Percentiles rank a stretch among this genome's conserved stretches.
These are phyloP conservation scores for Flagelloscypha sp. DNA, from an alignment of 768 basidiomycete genomes.

Conservation along the genomic window DNA sequence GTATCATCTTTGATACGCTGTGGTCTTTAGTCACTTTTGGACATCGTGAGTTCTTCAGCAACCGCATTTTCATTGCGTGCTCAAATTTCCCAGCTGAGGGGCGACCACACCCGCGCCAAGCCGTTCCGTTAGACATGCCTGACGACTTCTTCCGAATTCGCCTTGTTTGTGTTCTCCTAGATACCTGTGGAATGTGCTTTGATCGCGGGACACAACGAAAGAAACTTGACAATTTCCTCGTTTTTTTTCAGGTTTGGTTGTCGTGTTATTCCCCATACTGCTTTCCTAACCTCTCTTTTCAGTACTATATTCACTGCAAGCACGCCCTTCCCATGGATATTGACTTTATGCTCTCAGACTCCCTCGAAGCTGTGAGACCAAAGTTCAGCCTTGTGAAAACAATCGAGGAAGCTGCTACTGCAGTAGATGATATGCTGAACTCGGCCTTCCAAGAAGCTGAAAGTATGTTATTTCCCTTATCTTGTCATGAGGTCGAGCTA, in stretches of 20 bases:
- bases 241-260: constrained; percentile 78
- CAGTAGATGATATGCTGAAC: constrained; percentile 86
- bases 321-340: constrained; percentile 91
- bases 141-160: constrained; percentile 96
- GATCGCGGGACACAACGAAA: constrained; percentile 87
- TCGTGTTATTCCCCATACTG: constrained; percentile 2
- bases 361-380: constrained; percentile 87
- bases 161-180: constrained; percentile 84
- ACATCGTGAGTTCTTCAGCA: constrained; percentile 62
- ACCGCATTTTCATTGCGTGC: background rate
- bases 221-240: constrained; percentile 87
- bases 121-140: constrained; percentile 76
- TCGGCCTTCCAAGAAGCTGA: constrained; percentile 53
- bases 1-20: constrained; percentile 85
- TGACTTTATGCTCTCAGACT: constrained; percentile 94
- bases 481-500: constrained; percentile 8
- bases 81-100: constrained; percentile 62
- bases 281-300: constrained; percentile 1
- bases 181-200: constrained; percentile 97
- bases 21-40: constrained; percentile 96
- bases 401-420: constrained; percentile 77
- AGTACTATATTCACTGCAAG: constrained; percentile 90
- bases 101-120: constrained; percentile 71
- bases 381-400: constrained; percentile 64
- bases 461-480: constrained; percentile 26